phyloP scores from a whole-genome alignment of 2,329 filamentous ascomycete genomes.

The Colletotrichum sojae region DNA sequence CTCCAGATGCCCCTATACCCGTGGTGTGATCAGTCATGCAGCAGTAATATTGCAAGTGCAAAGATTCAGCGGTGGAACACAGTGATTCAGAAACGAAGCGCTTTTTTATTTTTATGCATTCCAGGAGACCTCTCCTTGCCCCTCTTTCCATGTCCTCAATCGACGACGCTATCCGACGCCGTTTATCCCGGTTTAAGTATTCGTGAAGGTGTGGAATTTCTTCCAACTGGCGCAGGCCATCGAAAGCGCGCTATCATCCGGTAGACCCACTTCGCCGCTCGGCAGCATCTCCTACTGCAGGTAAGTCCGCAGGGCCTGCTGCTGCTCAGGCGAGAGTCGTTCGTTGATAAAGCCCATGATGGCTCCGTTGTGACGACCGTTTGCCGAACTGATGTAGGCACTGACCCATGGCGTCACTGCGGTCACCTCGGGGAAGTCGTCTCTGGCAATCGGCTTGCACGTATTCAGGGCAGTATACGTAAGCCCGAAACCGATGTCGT shows the following conservation, averaged over 20 bases:
- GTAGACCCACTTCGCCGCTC: conserved; percentile 25
- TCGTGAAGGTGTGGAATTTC: conserved; percentile 17
- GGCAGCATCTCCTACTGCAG: conserved; percentile 54
- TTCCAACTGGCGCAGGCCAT: conserved; percentile 21
- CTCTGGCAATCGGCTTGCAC: conserved; percentile 79
- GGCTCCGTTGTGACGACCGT: conserved; percentile 78
- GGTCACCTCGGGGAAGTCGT: conserved; percentile 89
- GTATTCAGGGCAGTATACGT: conserved; percentile 96
- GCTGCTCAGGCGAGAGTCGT: conserved; percentile 75
- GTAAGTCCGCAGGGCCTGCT: conserved; percentile 66
- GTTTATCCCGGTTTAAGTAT: conserved; percentile 6
- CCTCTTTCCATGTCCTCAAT: conserved; percentile 1
- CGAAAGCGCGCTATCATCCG: conserved; percentile 28
- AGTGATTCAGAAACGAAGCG: conserved; percentile 20
- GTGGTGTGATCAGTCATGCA: too few species aligned
- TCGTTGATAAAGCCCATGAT: conserved; percentile 80
- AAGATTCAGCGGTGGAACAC: too few species aligned
- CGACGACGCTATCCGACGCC: conserved; percentile 18
- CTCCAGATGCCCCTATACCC: too few species aligned
- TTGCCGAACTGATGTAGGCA: conserved; percentile 82
- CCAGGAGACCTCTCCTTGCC: conserved; percentile 1
- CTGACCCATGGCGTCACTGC: conserved; percentile 90
- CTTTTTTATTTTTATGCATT: conserved; percentile 21
- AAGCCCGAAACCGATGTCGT: conserved; percentile 94
- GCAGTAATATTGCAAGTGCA: too few species aligned